Evolutionary conservation across 805 yeast species (phyloP).

Genomic region (Candida ortonii): DNA sequence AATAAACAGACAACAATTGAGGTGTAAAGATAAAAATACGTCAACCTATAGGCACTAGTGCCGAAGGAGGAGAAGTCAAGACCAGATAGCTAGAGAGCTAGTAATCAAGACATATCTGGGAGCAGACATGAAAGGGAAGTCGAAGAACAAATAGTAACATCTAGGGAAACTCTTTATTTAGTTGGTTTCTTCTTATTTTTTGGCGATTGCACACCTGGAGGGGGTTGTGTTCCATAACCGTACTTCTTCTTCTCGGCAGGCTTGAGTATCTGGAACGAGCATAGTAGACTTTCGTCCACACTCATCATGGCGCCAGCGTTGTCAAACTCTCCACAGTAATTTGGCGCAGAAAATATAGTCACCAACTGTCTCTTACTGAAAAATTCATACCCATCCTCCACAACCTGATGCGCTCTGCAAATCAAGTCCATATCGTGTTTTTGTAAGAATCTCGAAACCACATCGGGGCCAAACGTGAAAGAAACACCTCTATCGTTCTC

Average conservation of each 20-base stretch:
- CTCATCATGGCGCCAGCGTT: constrained; percentile 99
- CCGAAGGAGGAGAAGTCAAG: too few relatives aligned
- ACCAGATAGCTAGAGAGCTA: too few relatives aligned
- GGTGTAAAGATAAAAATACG: constrained; percentile 3
- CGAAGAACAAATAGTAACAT: constrained; percentile 5
- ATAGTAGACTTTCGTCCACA: constrained; percentile 91
- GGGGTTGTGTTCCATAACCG: constrained; percentile 26
- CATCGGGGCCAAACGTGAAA: constrained; percentile 99
- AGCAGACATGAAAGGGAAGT: too few relatives aligned
- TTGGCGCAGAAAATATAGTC: constrained; percentile 94
- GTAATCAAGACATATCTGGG: too few relatives aligned
- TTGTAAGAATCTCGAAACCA: constrained; percentile 91
- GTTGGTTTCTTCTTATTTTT: constrained; percentile 30
- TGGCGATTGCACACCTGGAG: constrained; percentile 23
- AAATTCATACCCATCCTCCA: constrained; percentile 98
- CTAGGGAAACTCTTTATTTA: constrained; percentile 19
- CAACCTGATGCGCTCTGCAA: constrained; percentile 98
- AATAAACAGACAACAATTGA: constrained; percentile 7
- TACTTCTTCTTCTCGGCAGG: constrained; percentile 96
- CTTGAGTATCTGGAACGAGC: constrained; percentile 94
- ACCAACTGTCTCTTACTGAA: constrained; percentile 95
- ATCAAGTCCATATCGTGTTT: constrained; percentile 97
- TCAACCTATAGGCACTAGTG: too few relatives aligned
- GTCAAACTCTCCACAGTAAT: constrained; percentile 98
- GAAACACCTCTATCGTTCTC: constrained; percentile 99